These are phyloP conservation scores for Mucor ambiguus DNA, from an alignment of 371 early-diverging fungal genomes.

Conservation along the genomic window DNA sequence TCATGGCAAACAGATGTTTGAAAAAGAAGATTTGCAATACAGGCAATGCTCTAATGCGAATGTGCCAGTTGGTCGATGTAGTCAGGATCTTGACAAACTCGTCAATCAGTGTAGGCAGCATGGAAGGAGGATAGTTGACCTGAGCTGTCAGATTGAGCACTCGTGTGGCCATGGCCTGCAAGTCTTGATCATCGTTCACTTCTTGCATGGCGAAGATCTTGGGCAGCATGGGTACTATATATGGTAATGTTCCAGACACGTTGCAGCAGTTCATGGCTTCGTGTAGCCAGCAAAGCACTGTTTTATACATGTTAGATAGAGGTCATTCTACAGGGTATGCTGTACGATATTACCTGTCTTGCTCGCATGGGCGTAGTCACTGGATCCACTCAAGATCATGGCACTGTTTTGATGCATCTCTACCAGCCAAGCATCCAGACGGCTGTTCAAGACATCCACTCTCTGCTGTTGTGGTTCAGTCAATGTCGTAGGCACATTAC, in stretches of 20 bases:
- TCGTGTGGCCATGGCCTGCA: slow-evolving; percentile 61
- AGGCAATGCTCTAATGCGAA: slow-evolving; percentile 71
- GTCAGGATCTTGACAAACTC: slow-evolving; percentile 59
- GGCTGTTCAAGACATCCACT: slow-evolving; percentile 24
- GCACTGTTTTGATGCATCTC: slow-evolving; percentile 36
- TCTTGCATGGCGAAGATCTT: slow-evolving; percentile 76
- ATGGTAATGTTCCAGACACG: slow-evolving; percentile 56
- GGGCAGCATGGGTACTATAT: slow-evolving; percentile 55
- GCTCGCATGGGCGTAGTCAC: slow-evolving; percentile 70
- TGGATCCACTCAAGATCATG: slow-evolving; percentile 28
- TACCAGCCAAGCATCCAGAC: slow-evolving; percentile 44
- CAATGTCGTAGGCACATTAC: slow-evolving; percentile 44
- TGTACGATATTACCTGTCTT: slow-evolving; percentile 59
- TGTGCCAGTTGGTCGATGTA: slow-evolving; percentile 72
- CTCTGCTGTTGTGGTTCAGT: slow-evolving; percentile 31
- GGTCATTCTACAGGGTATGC: too few relatives aligned
- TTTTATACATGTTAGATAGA: background rate
- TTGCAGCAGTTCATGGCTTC: slow-evolving; percentile 57
- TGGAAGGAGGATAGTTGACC: slow-evolving; percentile 56
- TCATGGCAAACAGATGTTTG: slow-evolving; percentile 68
- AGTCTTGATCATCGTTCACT: slow-evolving; percentile 74
- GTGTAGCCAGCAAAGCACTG: slow-evolving; percentile 71
- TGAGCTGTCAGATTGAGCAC: slow-evolving; percentile 57
- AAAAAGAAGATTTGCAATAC: slow-evolving; percentile 81
- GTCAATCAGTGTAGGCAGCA: slow-evolving; percentile 56